Evolutionary conservation across 2,329 filamentous ascomycete genomes (phyloP).

Genomic region (Colletotrichum sp.): DNA sequence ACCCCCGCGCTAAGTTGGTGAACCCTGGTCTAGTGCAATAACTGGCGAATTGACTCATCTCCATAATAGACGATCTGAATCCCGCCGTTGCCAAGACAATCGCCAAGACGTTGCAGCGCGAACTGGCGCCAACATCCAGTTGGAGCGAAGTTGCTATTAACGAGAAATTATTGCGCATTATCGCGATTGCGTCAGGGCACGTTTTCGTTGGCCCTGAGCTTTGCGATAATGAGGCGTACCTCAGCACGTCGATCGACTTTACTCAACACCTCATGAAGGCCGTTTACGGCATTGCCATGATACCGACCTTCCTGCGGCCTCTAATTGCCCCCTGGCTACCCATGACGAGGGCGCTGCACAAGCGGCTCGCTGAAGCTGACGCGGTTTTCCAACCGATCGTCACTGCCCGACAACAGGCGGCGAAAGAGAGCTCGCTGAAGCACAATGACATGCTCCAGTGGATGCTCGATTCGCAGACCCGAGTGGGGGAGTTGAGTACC

Average conservation of each 20-base stretch:
- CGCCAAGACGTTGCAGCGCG: background rate
- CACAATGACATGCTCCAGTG: constrained; percentile 44
- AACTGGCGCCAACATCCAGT: background rate
- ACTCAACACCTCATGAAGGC: background rate
- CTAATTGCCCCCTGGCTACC: background rate
- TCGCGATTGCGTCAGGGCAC: background rate
- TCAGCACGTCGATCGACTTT: background rate
- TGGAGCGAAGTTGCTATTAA: background rate
- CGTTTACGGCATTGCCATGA: background rate
- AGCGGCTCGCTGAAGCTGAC: background rate
- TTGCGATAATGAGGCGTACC: background rate
- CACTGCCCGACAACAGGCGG: background rate
- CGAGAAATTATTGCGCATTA: background rate
- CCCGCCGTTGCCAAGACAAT: background rate
- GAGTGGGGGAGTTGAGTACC: constrained; percentile 34
- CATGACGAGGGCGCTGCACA: background rate
- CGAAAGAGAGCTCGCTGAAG: background rate
- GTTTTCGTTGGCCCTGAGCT: background rate
- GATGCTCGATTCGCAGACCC: constrained; percentile 42
- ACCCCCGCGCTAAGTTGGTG: background rate
- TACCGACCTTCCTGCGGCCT: background rate
- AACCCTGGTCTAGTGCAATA: background rate
- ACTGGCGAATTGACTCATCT: background rate
- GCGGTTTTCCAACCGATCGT: background rate
- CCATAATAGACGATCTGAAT: background rate